These are phyloP conservation scores for Annona squamosa DNA, from an alignment of 164 flowering plant genomes.

Conservation along the genomic window DNA sequence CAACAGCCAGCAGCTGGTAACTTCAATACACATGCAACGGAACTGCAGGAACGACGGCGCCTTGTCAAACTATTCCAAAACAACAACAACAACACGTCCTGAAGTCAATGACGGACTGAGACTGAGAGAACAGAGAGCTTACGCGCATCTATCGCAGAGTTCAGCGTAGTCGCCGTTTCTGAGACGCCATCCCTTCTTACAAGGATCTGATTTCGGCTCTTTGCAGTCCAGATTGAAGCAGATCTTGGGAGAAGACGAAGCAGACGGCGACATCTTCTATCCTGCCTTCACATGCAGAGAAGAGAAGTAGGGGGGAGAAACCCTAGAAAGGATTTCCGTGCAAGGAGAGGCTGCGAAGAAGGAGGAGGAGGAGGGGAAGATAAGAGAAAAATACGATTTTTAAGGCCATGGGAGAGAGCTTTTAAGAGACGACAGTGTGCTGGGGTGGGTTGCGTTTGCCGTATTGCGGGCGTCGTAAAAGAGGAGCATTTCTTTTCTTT, in stretches of 20 bases:
- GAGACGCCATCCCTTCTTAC: conserved; percentile 73
- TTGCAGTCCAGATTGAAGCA: conserved; percentile 70
- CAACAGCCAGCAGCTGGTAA: not conserved
- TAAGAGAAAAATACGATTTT: conserved; percentile 11
- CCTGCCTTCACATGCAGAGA: not conserved
- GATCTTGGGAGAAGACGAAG: conserved; percentile 22
- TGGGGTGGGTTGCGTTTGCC: not conserved
- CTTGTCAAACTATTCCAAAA: not conserved
- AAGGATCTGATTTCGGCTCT: conserved; percentile 38
- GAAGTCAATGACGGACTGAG: not conserved
- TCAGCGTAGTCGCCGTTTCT: conserved; percentile 61
- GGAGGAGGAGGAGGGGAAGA: not conserved
- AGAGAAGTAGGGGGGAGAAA: conserved; percentile 1
- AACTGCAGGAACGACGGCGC: not conserved
- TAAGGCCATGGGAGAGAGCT: conserved; percentile 12
- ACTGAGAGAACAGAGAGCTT: conserved; percentile 14
- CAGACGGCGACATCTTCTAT: not conserved
- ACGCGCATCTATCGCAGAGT: conserved; percentile 91
- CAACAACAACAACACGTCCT: not conserved
- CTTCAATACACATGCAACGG: not conserved
- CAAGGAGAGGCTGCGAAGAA: no score
- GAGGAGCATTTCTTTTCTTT: not conserved
- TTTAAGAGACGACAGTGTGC: conserved; percentile 15
- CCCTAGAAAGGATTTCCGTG: conserved; percentile 3
- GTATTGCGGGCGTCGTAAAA: not conserved